Evolutionary conservation across 768 basidiomycete species (phyloP).

Genomic region (Xerocomellus chrysenteron): DNA sequence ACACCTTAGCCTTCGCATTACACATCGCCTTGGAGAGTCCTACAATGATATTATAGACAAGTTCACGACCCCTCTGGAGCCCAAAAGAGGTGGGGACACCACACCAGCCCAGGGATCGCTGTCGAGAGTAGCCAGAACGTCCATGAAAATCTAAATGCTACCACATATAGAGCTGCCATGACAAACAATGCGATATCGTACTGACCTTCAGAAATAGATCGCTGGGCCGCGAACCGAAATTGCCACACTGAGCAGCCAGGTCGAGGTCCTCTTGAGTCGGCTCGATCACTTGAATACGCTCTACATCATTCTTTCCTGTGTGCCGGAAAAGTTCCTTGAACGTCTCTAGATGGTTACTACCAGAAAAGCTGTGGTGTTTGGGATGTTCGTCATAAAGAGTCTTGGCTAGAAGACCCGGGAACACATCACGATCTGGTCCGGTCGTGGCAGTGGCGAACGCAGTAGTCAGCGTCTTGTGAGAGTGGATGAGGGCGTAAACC

Average conservation of each 20-base stretch:
- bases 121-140: constrained; percentile 59
- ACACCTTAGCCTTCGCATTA: constrained; percentile 8
- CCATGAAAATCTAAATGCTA: constrained; percentile 52
- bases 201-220: constrained; percentile 61
- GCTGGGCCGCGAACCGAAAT: constrained; percentile 53
- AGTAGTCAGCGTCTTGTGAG: constrained; percentile 39
- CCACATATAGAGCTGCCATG: not conserved
- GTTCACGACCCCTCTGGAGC: constrained; percentile 60
- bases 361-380: constrained; percentile 24
- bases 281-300: constrained; percentile 21
- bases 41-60: constrained; percentile 59
- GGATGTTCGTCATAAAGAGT: constrained; percentile 36
- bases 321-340: constrained; percentile 22
- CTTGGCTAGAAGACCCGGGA: constrained; percentile 38
- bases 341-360: constrained; percentile 13
- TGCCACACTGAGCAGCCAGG: constrained; percentile 46
- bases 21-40: constrained; percentile 10
- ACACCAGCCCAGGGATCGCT: constrained; percentile 53
- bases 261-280: constrained; percentile 45
- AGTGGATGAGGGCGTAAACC: constrained; percentile 33
- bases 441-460: constrained; percentile 39
- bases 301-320: constrained; percentile 16
- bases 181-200: not conserved
- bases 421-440: constrained; percentile 16
- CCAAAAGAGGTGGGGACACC: constrained; percentile 63